phyloP scores from a whole-genome alignment of 2,329 filamentous ascomycete species.

The Fusarium siculi region DNA sequence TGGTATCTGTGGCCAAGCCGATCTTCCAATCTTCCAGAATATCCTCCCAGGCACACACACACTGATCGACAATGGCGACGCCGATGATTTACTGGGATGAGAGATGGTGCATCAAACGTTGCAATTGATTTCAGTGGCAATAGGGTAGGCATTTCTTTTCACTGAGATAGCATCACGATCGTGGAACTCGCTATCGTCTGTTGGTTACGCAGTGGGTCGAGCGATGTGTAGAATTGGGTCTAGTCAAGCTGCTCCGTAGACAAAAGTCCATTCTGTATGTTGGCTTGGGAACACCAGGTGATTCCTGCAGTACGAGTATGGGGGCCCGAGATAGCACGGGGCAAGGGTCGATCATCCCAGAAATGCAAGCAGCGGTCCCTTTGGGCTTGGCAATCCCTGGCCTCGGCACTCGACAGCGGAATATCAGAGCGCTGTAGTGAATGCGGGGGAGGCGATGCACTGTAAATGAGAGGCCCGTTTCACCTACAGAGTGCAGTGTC shows the following conservation, averaged over 20 bases:
- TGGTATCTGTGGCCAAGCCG: not conserved
- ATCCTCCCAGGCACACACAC: not conserved
- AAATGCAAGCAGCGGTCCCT: not conserved
- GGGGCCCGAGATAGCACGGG: not conserved
- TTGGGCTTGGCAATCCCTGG: not conserved
- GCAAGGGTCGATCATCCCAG: not conserved
- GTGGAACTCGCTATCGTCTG: not conserved
- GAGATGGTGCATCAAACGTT: not conserved
- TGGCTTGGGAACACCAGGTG: constrained; percentile 2
- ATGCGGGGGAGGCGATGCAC: constrained; percentile 14
- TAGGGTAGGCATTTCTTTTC: not conserved
- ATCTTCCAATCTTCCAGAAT: constrained; percentile 9
- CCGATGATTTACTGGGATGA: not conserved
- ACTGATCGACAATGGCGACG: constrained; percentile 5
- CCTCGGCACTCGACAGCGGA: constrained; percentile 13
- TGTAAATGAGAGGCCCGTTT: not conserved
- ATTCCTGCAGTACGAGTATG: not conserved
- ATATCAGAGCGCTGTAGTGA: not conserved
- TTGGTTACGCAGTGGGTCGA: not conserved
- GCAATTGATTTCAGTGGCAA: not conserved
- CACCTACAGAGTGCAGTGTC: not conserved
- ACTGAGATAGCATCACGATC: not conserved
- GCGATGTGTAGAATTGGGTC: not conserved
- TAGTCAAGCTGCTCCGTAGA: not conserved
- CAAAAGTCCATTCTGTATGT: constrained; percentile 24